These are phyloP conservation scores for Boechera stricta DNA, from an alignment of 345 rosid species.

Conservation along the genomic window DNA sequence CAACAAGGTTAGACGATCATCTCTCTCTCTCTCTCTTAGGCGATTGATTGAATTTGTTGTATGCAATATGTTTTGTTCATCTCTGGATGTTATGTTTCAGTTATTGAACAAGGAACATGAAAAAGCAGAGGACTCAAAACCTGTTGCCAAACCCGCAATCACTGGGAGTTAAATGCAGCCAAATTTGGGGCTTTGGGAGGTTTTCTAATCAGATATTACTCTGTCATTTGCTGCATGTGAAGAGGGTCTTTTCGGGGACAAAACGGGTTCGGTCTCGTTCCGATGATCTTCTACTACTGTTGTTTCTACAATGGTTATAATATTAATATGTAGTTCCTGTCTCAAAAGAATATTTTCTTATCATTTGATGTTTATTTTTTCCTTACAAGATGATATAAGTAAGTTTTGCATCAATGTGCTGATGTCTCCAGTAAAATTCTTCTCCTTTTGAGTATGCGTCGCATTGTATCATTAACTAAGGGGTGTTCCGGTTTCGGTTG, in stretches of 20 bases:
- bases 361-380: neutral
- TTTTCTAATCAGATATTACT: neutral
- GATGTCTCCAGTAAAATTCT: neutral
- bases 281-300: constrained; percentile 10
- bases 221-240: constrained; percentile 1
- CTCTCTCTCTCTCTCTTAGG: neutral
- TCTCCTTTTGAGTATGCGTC: neutral
- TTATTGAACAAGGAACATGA: constrained; percentile 87
- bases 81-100: constrained; percentile 46
- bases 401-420: constrained; percentile 2
- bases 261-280: constrained; percentile 29
- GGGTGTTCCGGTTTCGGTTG: neutral
- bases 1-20: constrained; percentile 65
- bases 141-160: constrained; percentile 52
- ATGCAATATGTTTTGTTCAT: constrained; percentile 16
- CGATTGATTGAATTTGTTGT: neutral
- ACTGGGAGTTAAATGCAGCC: constrained; percentile 24
- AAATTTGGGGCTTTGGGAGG: neutral
- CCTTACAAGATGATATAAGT: neutral
- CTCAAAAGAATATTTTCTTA: neutral
- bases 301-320: constrained; percentile 20
- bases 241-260: constrained; percentile 1
- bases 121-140: constrained; percentile 75
- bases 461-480: too few relatives aligned
- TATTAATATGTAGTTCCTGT: neutral